phyloP scores from a whole-genome alignment of 1,284 basidiomycete genomes.

The Cryptococcus amylolentus region DNA sequence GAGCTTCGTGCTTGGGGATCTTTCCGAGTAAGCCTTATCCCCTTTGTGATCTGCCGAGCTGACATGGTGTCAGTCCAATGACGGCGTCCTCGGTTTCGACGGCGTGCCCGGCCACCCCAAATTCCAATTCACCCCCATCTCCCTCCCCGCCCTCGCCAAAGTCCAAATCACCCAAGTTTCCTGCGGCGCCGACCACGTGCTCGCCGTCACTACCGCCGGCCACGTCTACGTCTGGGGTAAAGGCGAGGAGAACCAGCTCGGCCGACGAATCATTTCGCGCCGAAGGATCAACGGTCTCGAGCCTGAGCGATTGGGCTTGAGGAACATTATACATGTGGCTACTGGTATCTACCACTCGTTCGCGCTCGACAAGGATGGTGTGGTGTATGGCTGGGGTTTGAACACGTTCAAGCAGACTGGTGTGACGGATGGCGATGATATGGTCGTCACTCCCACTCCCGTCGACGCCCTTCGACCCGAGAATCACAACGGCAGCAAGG shows the following conservation, averaged over 20 bases:
- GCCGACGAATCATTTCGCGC: conserved; percentile 76
- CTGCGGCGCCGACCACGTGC: conserved; percentile 79
- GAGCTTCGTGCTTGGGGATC: conserved; percentile 85
- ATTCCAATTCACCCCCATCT: conserved; percentile 51
- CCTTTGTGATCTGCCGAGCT: neutral
- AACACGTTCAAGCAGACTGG: conserved; percentile 74
- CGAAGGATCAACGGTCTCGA: conserved; percentile 70
- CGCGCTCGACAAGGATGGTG: conserved; percentile 75
- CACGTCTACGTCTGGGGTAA: conserved; percentile 75
- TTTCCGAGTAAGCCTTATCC: conserved; percentile 68
- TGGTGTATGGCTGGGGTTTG: conserved; percentile 86
- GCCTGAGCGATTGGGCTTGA: conserved; percentile 73
- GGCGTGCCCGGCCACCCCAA: conserved; percentile 53
- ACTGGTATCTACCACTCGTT: conserved; percentile 83
- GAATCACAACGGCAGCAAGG: conserved; percentile 63
- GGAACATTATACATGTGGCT: conserved; percentile 72
- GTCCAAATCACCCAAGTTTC: conserved; percentile 68
- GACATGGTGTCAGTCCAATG: conserved; percentile 54
- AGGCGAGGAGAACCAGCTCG: conserved; percentile 81
- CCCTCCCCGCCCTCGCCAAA: conserved; percentile 48
- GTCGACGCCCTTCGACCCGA: conserved; percentile 65
- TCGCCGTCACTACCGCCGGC: conserved; percentile 79
- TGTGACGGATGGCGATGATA: conserved; percentile 47
- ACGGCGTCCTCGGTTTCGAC: conserved; percentile 83
- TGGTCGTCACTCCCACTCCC: conserved; percentile 66